These are phyloP conservation scores for Blastocystis sp. DNA, from an alignment of 352 stramenopile species.

Conservation along the genomic window DNA sequence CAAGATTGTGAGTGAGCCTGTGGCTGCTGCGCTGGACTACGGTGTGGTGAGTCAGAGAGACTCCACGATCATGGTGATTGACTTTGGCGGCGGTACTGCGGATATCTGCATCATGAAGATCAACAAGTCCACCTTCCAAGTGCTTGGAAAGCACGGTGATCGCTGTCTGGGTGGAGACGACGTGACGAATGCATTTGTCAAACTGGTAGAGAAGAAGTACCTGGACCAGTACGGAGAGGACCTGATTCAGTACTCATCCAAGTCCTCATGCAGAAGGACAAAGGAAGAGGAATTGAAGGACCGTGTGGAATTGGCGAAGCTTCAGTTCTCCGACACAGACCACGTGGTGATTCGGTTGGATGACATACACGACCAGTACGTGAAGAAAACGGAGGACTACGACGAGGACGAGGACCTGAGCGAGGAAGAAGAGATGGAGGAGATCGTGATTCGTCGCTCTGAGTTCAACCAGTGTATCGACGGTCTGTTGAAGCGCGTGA, in stretches of 20 bases:
- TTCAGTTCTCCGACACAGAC: not conserved
- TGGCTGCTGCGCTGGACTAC: conserved; percentile 95
- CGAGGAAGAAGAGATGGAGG: not conserved
- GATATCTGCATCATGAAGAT: conserved; percentile 85
- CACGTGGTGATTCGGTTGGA: not conserved
- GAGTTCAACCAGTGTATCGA: not conserved
- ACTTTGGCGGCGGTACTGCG: conserved; percentile 92
- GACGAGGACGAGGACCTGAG: not conserved
- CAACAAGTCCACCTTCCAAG: conserved; percentile 73
- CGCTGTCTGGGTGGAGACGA: conserved; percentile 84
- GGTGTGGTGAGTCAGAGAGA: conserved; percentile 90
- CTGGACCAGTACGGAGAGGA: not conserved
- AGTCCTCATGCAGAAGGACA: not conserved
- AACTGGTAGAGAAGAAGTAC: not conserved
- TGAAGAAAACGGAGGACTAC: not conserved
- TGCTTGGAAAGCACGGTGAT: conserved; percentile 80
- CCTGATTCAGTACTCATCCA: not conserved
- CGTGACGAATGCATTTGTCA: conserved; percentile 73
- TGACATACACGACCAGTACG: not conserved
- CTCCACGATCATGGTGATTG: conserved; percentile 93
- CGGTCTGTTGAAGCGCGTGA: conserved; percentile 89
- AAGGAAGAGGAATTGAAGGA: not conserved
- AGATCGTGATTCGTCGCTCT: not conserved
- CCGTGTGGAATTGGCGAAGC: conserved; percentile 3
- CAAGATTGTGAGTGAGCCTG: conserved; percentile 83